Conservation (phyloP, 371 early-diverging fungal species). For the Actinomortierella ambigua region DNA sequence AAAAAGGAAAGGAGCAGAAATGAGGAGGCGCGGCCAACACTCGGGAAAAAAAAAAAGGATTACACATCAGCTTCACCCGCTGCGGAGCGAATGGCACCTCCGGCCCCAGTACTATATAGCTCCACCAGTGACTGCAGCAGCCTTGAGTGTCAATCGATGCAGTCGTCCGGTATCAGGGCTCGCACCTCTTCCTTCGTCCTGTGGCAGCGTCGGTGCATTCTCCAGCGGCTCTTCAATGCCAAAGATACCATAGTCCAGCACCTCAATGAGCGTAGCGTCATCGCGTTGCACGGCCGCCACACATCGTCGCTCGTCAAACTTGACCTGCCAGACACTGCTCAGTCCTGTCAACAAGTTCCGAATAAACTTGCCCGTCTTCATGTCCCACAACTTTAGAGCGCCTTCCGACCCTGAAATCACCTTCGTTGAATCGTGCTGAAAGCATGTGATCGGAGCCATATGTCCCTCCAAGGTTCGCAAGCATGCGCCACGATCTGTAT, state of each 20-base stretch:
- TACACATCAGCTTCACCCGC: too few species aligned
- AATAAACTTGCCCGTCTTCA: conserved; percentile 74
- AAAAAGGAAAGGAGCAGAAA: too few species aligned
- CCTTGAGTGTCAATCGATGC: too few species aligned
- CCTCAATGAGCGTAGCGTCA: conserved; percentile 22
- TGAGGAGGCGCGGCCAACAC: too few species aligned
- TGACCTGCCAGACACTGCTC: conserved; percentile 92
- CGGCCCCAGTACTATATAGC: too few species aligned
- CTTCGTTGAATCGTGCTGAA: conserved; percentile 89
- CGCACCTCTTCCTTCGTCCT: conserved; percentile 24
- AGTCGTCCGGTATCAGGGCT: background rate
- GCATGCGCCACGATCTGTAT: conserved; percentile 72
- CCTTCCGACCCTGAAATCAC: conserved; percentile 94
- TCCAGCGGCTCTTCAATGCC: conserved; percentile 51
- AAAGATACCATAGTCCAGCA: conserved; percentile 57
- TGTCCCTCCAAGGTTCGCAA: conserved; percentile 71
- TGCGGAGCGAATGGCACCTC: too few species aligned
- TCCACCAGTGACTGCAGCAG: too few species aligned
- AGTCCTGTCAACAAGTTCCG: conserved; percentile 78
- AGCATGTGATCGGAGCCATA: conserved; percentile 90
- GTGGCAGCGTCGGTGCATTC: conserved; percentile 35
- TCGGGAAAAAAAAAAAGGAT: too few species aligned
- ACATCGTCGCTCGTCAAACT: conserved; percentile 84
- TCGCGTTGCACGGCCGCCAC: conserved; percentile 84
- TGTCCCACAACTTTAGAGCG: conserved; percentile 95